phyloP scores from a whole-genome alignment of 2,329 filamentous ascomycete species.

The Pseudogymnoascus sp. region DNA sequence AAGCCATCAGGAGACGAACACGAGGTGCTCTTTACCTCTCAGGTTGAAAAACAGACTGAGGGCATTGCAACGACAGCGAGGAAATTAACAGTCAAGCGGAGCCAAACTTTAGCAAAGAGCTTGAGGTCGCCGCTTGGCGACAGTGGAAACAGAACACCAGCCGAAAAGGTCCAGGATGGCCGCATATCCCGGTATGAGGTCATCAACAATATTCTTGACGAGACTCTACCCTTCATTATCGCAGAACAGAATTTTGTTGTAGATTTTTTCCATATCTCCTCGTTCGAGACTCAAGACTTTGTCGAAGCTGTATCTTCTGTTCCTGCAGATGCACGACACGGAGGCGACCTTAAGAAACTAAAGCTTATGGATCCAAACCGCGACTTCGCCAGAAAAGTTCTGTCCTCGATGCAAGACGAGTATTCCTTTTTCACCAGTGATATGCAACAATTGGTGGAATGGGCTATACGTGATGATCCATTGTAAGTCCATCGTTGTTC shows the following conservation, averaged over 20 bases:
- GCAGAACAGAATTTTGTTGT: conserved; percentile 96
- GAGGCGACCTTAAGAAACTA: conserved; percentile 66
- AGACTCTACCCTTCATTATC: conserved; percentile 74
- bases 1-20: conserved; percentile 71
- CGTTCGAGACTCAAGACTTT: conserved; percentile 74
- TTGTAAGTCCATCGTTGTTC: conserved; percentile 52
- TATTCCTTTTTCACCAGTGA: conserved; percentile 78
- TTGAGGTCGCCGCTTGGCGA: conserved; percentile 64
- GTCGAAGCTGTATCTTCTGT: conserved; percentile 66
- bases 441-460: conserved; percentile 73
- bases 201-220: conserved; percentile 73
- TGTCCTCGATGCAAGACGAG: conserved; percentile 82
- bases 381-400: conserved; percentile 74
- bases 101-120: conserved; percentile 74
- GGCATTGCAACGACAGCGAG: conserved; percentile 69
- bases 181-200: conserved; percentile 72
- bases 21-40: conserved; percentile 81
- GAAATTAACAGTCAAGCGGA: conserved; percentile 89
- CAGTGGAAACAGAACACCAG: conserved; percentile 42
- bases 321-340: conserved; percentile 60
- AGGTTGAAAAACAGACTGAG: conserved; percentile 79
- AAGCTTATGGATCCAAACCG: conserved; percentile 85
- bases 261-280: conserved; percentile 95
- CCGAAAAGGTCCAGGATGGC: conserved; percentile 56
- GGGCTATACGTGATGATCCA: conserved; percentile 73